These are phyloP conservation scores for Geoglossum cookeanum DNA, from an alignment of 2,329 filamentous ascomycete species.

Conservation along the genomic window DNA sequence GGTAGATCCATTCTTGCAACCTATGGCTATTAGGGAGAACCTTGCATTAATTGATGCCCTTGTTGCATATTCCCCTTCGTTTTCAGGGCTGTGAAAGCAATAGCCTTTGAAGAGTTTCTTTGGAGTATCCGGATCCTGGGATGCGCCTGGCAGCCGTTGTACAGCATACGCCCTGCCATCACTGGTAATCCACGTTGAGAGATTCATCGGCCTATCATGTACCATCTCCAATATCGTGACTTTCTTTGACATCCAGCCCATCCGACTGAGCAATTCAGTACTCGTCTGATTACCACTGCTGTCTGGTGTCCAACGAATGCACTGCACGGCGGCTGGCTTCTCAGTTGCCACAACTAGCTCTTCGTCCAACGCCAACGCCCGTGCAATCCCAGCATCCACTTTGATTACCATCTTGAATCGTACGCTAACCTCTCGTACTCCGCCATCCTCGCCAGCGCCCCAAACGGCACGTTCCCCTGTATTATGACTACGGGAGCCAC, in stretches of 20 bases:
- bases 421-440: slow-evolving; percentile 70
- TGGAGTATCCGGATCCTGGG: slow-evolving; percentile 25
- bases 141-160: slow-evolving; percentile 38
- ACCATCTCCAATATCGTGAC: slow-evolving; percentile 65
- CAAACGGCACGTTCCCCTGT: slow-evolving; percentile 32
- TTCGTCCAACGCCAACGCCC: slow-evolving; percentile 73
- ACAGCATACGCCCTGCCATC: slow-evolving; percentile 84
- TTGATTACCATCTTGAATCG: slow-evolving; percentile 96
- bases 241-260: slow-evolving; percentile 70
- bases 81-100: slow-evolving; percentile 64
- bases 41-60: slow-evolving; percentile 78
- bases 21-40: slow-evolving; percentile 83
- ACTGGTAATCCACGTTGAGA: slow-evolving; percentile 78
- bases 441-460: slow-evolving; percentile 64
- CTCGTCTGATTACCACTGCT: slow-evolving; percentile 65
- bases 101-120: slow-evolving; percentile 71
- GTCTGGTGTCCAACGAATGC: slow-evolving; percentile 86
- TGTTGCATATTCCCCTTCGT: slow-evolving; percentile 39
- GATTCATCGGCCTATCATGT: slow-evolving; percentile 88
- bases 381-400: slow-evolving; percentile 84
- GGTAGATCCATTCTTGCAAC: slow-evolving; percentile 59
- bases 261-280: slow-evolving; percentile 74
- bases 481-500: slow-evolving; percentile 27
- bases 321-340: slow-evolving; percentile 88
- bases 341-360: slow-evolving; percentile 81